Percentiles rank a stretch among this genome's conserved stretches.
Conservation (phyloP, 768 basidiomycete species). For the Cystofilobasidium bisporidii region DNA sequence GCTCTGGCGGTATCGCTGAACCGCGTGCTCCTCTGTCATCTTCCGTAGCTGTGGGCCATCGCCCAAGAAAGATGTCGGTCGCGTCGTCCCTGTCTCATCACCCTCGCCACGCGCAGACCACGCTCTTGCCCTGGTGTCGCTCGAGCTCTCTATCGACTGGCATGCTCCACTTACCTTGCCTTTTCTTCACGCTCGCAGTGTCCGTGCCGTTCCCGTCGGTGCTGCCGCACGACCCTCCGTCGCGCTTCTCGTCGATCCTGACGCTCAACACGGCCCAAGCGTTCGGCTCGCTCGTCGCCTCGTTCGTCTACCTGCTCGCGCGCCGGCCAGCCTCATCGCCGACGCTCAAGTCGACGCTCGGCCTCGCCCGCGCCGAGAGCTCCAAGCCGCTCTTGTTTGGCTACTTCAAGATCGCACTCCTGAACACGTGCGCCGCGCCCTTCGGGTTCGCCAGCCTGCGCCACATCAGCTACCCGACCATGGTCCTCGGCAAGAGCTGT, state of each 20-base stretch:
- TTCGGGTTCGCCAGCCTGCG: conserved; percentile 92
- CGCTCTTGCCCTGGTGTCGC: conserved; percentile 29
- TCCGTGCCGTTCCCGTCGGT: conserved; percentile 72
- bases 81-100: not conserved
- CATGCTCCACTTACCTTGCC: not conserved
- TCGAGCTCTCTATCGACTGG: too few species aligned
- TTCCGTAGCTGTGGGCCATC: conserved; percentile 67
- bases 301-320: conserved; percentile 62
- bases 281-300: conserved; percentile 62
- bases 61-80: conserved; percentile 82
- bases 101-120: conserved; percentile 29
- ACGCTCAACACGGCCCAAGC: conserved; percentile 81
- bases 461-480: conserved; percentile 95
- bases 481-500: conserved; percentile 91
- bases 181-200: conserved; percentile 44
- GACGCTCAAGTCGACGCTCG: conserved; percentile 50
- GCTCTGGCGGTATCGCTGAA: too few species aligned
- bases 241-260: conserved; percentile 71
- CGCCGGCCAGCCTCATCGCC: conserved; percentile 38
- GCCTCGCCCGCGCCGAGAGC: conserved; percentile 42
- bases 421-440: conserved; percentile 83
- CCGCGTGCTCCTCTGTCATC: not conserved
- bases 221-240: conserved; percentile 44
- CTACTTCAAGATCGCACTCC: conserved; percentile 73
- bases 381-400: conserved; percentile 45